Evolutionary conservation across 169 alveolate species (phyloP).

Genomic region (Eimeria sp.): DNA sequence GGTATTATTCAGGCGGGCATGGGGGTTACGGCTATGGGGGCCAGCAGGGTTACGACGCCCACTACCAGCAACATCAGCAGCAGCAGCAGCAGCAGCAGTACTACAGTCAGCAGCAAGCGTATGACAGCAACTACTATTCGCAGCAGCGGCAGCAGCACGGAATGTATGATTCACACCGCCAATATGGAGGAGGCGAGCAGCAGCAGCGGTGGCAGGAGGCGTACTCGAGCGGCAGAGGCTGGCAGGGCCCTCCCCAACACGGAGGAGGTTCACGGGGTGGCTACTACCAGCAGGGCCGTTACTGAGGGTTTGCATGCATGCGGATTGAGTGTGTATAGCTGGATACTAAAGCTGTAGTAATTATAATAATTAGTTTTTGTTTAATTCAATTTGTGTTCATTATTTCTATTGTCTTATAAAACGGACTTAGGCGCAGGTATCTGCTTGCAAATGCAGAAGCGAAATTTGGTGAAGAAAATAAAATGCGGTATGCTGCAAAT

Average conservation of each 20-base stretch:
- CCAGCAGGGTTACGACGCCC: not conserved
- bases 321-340: not conserved
- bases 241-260: not conserved
- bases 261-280: not conserved
- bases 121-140: conserved; percentile 14
- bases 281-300: conserved; percentile 25
- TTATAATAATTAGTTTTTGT: not conserved
- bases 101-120: conserved; percentile 17
- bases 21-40: conserved; percentile 11
- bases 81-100: conserved; percentile 17
- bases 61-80: conserved; percentile 25
- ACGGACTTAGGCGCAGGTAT: too few species aligned
- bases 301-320: not conserved
- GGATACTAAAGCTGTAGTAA: too few species aligned
- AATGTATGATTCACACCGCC: too few species aligned
- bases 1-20: not conserved
- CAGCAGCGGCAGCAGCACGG: conserved; percentile 13
- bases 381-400: too few species aligned
- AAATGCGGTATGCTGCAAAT: too few species aligned
- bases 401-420: too few species aligned
- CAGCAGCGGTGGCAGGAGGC: conserved; percentile 20
- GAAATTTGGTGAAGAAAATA: not conserved
- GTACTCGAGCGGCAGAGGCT: not conserved
- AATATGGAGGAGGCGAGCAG: too few species aligned
- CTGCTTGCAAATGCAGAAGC: too few species aligned